Conservation (phyloP, 2,329 filamentous ascomycete genomes). For the Erysiphe pulchra region DNA sequence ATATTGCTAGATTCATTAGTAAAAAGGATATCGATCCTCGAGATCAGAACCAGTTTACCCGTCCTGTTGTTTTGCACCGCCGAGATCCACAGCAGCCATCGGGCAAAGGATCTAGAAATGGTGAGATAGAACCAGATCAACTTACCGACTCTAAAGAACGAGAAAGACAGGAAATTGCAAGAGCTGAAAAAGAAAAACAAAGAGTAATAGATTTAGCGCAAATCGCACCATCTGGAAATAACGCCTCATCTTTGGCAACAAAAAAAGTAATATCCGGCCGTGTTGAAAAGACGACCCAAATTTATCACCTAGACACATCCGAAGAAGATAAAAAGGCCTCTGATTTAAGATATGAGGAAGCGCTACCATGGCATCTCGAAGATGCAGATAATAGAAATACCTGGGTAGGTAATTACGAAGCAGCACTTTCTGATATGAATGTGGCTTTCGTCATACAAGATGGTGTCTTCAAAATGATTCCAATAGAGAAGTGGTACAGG, state of each 20-base stretch:
- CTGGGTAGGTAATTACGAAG: constrained; percentile 80
- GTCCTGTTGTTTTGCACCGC: constrained; percentile 70
- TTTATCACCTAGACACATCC: constrained; percentile 52
- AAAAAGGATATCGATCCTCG: constrained; percentile 42
- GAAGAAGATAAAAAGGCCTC: constrained; percentile 44
- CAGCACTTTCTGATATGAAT: constrained; percentile 62
- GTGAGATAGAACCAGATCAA: constrained; percentile 17
- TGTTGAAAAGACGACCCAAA: constrained; percentile 65
- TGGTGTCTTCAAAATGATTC: constrained; percentile 56
- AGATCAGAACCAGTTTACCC: constrained; percentile 54
- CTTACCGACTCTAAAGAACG: constrained; percentile 29
- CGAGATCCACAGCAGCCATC: constrained; percentile 57
- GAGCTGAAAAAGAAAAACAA: constrained; percentile 63
- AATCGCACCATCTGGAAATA: constrained; percentile 61
- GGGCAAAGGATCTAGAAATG: constrained; percentile 35
- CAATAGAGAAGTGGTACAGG: constrained; percentile 86
- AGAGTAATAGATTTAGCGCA: constrained; percentile 71
- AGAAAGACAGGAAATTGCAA: constrained; percentile 39
- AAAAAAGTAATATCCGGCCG: constrained; percentile 33
- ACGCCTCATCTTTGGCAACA: constrained; percentile 13
- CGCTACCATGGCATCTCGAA: constrained; percentile 86
- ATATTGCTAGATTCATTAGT: constrained; percentile 50
- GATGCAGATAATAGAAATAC: constrained; percentile 89
- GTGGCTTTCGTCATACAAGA: constrained; percentile 52
- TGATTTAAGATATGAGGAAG: constrained; percentile 71